Evolutionary conservation across 768 basidiomycete genomes (phyloP), one percentile per base, ranked within the genome.

Genomic region (Trametes cinnabarina): DNA sequence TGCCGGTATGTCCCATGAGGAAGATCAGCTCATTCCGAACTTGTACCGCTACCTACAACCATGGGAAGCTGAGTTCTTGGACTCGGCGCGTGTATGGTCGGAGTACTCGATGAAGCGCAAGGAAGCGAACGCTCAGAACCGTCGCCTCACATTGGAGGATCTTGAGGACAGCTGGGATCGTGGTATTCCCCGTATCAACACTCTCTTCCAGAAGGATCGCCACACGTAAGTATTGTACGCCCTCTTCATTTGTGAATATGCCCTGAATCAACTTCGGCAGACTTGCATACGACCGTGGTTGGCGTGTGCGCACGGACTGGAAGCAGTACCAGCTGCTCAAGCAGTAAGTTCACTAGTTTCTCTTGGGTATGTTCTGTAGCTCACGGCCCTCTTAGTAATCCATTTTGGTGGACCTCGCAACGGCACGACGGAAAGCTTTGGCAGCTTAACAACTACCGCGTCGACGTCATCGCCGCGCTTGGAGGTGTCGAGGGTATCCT

Each of bases 91-190:
- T 66, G 97, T 99, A 39, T 99, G 97, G 97, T 92, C 89, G 0
- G 97, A 99, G 72, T 99, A 99, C 72, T 95, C 96, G 0, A 92
- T 98, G 94, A 99, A 98, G 80, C 79, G 97, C 65, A 98, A 98
- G 73, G 97, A 99, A 70, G 97, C 97, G n/a, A 97, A 94, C 63
- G 96, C 97, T 1, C 94, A 97, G 71, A 98, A 98, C 74, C 88
- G 96, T 55, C 88, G 97, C 15, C 80, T 99, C 53, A 99, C 97
- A 2, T 79, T 99, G 19, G 97, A 99, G 71, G 97, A 98, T 79
- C 81, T 98, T 25, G 97, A 98, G 71, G 95, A 99, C 69, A 93
- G 90, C 66, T 98, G 96, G 96, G 96, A 98, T 74, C 88, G 95
- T 63, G 94, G 95, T 75, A 97, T 98, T 69, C 95, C 95, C 52